These are phyloP conservation scores for Penicillium sp. DNA, from an alignment of 2,329 filamentous ascomycete genomes.

Conservation along the genomic window DNA sequence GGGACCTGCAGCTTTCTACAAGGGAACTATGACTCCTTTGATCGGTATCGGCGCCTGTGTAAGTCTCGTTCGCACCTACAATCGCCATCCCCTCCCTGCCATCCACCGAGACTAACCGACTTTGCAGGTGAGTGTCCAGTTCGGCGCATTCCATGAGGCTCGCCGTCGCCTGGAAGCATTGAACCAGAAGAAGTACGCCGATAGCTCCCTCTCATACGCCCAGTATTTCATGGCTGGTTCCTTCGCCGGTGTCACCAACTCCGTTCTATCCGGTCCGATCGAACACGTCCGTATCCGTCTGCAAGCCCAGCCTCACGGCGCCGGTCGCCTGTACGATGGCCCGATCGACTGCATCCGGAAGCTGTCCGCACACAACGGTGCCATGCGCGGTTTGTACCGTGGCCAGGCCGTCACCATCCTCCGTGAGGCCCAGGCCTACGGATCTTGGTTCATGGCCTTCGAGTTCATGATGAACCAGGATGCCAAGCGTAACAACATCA, in stretches of 20 bases:
- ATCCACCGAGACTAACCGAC: constrained; percentile 8
- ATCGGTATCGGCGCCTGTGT: constrained; percentile 96
- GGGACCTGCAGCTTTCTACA: constrained; percentile 93
- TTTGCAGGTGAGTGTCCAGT: constrained; percentile 79
- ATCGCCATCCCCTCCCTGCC: background rate
- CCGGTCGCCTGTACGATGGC: constrained; percentile 75
- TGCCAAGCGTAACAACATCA: constrained; percentile 74
- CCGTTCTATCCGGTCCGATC: constrained; percentile 84
- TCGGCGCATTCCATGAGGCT: constrained; percentile 93
- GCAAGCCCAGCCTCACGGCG: constrained; percentile 93
- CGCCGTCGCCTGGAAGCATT: constrained; percentile 80
- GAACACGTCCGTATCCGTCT: constrained; percentile 96
- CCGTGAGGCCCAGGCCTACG: constrained; percentile 93
- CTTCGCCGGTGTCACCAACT: constrained; percentile 91
- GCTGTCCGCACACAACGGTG: constrained; percentile 70
- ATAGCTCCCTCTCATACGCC: constrained; percentile 67
- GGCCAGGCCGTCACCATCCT: constrained; percentile 83
- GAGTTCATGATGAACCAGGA: constrained; percentile 96
- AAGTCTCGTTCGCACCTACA: constrained; percentile 29
- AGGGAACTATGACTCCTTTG: constrained; percentile 92
- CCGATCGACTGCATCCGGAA: constrained; percentile 91
- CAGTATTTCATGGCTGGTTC: constrained; percentile 93
- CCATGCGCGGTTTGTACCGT: constrained; percentile 78
- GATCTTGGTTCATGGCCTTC: constrained; percentile 91
- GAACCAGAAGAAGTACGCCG: constrained; percentile 59